These are phyloP conservation scores for Tripterygium wilfordii DNA, from an alignment of 177 flowering plant genomes.

Conservation along the genomic window DNA sequence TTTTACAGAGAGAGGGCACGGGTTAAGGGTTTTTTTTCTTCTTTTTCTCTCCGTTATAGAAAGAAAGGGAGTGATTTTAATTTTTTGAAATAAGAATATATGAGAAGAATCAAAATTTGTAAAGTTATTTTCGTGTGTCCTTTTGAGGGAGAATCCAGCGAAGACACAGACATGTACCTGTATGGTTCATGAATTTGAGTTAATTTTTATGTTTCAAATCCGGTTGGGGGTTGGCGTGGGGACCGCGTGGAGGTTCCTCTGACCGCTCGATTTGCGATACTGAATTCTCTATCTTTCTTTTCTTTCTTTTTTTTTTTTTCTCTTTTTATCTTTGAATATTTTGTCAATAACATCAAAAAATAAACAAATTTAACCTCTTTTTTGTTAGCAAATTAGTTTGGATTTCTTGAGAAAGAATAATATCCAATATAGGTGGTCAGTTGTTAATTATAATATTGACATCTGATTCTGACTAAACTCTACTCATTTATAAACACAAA, in stretches of 20 bases:
- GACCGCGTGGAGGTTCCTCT: slow-evolving; percentile 1
- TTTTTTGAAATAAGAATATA: neutral
- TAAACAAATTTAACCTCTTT: no score
- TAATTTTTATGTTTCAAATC: slow-evolving; percentile 10
- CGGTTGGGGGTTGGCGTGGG: slow-evolving; percentile 5
- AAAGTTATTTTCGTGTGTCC: neutral
- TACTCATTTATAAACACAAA: no score
- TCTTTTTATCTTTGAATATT: no score
- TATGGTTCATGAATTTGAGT: slow-evolving; percentile 6
- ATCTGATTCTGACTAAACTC: no score
- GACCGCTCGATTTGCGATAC: slow-evolving; percentile 10
- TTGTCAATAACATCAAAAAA: no score
- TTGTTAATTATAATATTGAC: no score
- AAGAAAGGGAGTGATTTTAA: neutral
- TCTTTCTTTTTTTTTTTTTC: no score
- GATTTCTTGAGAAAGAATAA: no score
- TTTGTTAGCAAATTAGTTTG: no score
- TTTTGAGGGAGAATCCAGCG: slow-evolving; percentile 17
- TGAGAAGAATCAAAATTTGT: neutral
- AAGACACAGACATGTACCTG: slow-evolving; percentile 11
- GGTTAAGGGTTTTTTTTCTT: slow-evolving; percentile 10
- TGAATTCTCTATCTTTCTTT: no score
- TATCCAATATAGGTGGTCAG: no score
- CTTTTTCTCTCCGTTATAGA: slow-evolving; percentile 1
- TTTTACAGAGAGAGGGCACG: neutral